Conservation (phyloP, 2,329 filamentous ascomycete genomes). For the Aspergillus novoparasiticus region DNA sequence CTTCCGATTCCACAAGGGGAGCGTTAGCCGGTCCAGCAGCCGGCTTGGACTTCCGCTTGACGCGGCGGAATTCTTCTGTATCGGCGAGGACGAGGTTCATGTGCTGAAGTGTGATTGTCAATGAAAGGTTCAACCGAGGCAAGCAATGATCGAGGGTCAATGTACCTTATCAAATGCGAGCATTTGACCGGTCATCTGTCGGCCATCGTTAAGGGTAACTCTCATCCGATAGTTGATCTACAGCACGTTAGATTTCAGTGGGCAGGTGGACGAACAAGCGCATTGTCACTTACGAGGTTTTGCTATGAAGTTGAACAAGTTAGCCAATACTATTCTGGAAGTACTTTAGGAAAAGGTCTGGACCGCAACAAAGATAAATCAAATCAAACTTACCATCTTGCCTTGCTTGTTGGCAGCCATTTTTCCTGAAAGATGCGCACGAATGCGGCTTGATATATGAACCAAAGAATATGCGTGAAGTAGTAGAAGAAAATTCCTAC, state of each 20-base stretch:
- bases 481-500: conserved; percentile 28
- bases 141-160: background rate
- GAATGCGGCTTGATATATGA: conserved; percentile 46
- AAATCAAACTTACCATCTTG: conserved; percentile 83
- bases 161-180: conserved; percentile 94
- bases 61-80: conserved; percentile 94
- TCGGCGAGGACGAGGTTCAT: conserved; percentile 99
- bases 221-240: conserved; percentile 99
- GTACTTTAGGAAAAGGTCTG: background rate
- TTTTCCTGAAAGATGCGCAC: conserved; percentile 42
- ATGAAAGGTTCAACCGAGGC: background rate
- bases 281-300: conserved; percentile 60
- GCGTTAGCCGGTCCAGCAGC: conserved; percentile 62
- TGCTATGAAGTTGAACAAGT: conserved; percentile 55
- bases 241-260: conserved; percentile 49
- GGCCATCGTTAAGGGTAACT: conserved; percentile 89
- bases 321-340: conserved; percentile 48
- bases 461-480: conserved; percentile 29
- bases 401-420: conserved; percentile 87
- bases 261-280: background rate
- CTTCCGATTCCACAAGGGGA: conserved; percentile 79
- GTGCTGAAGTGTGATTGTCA: conserved; percentile 60
- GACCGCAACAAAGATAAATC: conserved; percentile 13
- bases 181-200: conserved; percentile 98
- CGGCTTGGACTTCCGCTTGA: conserved; percentile 79